phyloP scores from a whole-genome alignment of 2,329 filamentous ascomycete species.

The Aspergillus ochraceus region DNA sequence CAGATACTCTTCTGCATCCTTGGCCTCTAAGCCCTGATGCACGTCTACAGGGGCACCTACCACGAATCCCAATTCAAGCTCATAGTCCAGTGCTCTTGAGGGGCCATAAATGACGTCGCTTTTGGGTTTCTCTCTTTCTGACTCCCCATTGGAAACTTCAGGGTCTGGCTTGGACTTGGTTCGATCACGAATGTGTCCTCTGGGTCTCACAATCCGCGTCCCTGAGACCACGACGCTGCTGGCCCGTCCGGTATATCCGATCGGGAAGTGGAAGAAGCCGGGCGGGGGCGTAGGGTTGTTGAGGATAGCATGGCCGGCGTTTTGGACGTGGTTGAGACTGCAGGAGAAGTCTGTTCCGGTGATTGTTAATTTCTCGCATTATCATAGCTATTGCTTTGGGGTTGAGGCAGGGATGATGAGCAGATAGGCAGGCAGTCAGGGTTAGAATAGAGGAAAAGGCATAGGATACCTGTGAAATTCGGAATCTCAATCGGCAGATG shows the following conservation, averaged over 20 bases:
- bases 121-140: conserved; percentile 6
- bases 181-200: conserved; percentile 36
- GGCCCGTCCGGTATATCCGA: conserved; percentile 56
- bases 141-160: no score
- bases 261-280: conserved; percentile 51
- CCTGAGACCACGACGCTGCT: conserved; percentile 55
- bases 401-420: conserved; percentile 38
- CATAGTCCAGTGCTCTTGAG: conserved; percentile 37
- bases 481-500: conserved; percentile 58
- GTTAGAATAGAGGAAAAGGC: conserved; percentile 40
- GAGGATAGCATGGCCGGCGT: conserved; percentile 27
- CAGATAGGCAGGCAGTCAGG: no score
- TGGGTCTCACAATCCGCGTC: conserved; percentile 49
- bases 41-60: conserved; percentile 44
- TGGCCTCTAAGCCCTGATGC: conserved; percentile 40
- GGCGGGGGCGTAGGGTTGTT: conserved; percentile 25
- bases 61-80: conserved; percentile 48
- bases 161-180: conserved; percentile 2
- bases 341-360: conserved; percentile 33
- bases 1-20: conserved; percentile 58
- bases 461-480: conserved; percentile 60
- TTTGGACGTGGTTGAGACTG: conserved; percentile 34
- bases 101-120: conserved; percentile 23
- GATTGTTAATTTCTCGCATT: neutral
- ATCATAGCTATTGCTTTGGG: conserved; percentile 46